Evolutionary conservation across 169 alveolate genomes (phyloP).

Genomic region (Babesia bovis): DNA sequence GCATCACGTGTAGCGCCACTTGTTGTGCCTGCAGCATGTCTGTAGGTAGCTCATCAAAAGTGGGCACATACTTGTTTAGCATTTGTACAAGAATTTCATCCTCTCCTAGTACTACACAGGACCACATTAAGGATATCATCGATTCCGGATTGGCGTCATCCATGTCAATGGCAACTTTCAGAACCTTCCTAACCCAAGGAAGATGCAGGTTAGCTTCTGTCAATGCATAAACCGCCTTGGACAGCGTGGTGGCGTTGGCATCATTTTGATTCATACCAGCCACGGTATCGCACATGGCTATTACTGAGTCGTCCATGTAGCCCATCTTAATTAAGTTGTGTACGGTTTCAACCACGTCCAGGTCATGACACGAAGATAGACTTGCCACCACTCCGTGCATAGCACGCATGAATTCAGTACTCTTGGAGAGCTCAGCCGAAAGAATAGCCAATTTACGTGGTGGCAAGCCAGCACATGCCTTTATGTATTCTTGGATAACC

Average conservation of each 20-base stretch:
- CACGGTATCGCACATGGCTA: slow-evolving; percentile 43
- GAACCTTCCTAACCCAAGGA: slow-evolving; percentile 33
- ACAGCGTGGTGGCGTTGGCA: too few relatives aligned
- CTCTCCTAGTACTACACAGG: slow-evolving; percentile 56
- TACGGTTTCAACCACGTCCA: slow-evolving; percentile 7
- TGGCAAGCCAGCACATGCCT: slow-evolving; percentile 30
- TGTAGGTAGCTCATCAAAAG: slow-evolving; percentile 31
- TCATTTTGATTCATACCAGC: slow-evolving; percentile 5
- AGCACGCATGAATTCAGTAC: slow-evolving; percentile 36
- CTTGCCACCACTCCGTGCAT: slow-evolving; percentile 37
- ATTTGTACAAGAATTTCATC: slow-evolving; percentile 37
- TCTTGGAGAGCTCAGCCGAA: slow-evolving; percentile 44
- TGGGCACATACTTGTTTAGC: slow-evolving; percentile 5
- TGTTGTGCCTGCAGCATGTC: slow-evolving; percentile 65
- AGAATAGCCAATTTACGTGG: slow-evolving; percentile 22
- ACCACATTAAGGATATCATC: slow-evolving; percentile 52
- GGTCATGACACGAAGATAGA: slow-evolving; percentile 1
- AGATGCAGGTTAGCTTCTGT: slow-evolving; percentile 44
- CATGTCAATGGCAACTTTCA: neutral
- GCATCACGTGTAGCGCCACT: slow-evolving; percentile 44
- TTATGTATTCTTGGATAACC: slow-evolving; percentile 17
- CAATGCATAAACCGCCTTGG: slow-evolving; percentile 43
- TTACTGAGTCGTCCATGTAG: slow-evolving; percentile 38
- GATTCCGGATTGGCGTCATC: neutral
- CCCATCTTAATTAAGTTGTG: slow-evolving; percentile 27